phyloP scores from a whole-genome alignment of 148 eudicot species.

The Talinum fruticosum region DNA sequence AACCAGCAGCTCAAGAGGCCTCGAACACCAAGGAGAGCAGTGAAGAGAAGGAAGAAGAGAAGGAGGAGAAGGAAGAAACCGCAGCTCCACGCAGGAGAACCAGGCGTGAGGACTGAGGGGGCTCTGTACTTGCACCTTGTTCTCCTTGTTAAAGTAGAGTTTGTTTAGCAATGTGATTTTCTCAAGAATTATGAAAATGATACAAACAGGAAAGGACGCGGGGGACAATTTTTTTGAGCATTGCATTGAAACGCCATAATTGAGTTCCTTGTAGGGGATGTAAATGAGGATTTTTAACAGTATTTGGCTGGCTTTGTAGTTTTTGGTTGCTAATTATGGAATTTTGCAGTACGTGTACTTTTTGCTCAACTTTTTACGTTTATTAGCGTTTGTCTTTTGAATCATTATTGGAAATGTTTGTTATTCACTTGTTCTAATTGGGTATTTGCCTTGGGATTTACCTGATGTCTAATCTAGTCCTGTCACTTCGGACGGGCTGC shows the following conservation, averaged over 20 bases:
- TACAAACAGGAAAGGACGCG: not conserved
- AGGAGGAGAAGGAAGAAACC: conserved; percentile 41
- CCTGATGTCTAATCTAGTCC: no score
- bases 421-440: no score
- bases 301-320: not conserved
- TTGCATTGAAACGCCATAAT: conserved; percentile 5
- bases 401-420: no score
- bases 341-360: conserved; percentile 17
- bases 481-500: no score
- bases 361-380: not conserved
- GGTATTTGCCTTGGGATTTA: no score
- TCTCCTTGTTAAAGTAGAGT: not conserved
- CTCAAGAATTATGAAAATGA: not conserved
- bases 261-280: conserved; percentile 7
- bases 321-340: conserved; percentile 8
- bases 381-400: not conserved
- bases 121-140: not conserved
- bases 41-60: conserved; percentile 53
- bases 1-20: conserved; percentile 38
- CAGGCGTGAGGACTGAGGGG: conserved; percentile 60
- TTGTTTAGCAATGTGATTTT: conserved; percentile 18
- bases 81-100: conserved; percentile 71
- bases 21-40: conserved; percentile 37
- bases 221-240: conserved; percentile 9
- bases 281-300: conserved; percentile 15